Percentiles rank a stretch among this genome's conserved stretches.
Evolutionary conservation across 352 stramenopile genomes (phyloP).

Genomic region (Phytophthora uliginosa): DNA sequence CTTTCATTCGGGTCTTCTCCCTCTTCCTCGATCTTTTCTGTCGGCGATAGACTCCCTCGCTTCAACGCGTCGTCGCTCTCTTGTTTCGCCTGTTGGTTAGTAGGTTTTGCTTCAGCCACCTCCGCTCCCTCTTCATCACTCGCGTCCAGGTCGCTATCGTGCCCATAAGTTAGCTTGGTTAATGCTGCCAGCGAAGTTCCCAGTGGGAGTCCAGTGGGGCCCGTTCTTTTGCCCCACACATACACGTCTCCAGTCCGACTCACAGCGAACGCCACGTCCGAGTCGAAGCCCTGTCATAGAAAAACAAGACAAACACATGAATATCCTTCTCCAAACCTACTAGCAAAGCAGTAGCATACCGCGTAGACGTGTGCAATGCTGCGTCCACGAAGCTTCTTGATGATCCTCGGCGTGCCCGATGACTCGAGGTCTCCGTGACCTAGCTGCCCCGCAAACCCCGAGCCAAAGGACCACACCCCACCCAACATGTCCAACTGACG

Average conservation of each 20-base stretch:
- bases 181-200: conserved; percentile 44
- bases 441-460: conserved; percentile 74
- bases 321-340: not conserved
- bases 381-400: conserved; percentile 74
- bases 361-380: conserved; percentile 82
- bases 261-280: conserved; percentile 80
- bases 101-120: conserved; percentile 1
- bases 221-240: conserved; percentile 79
- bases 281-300: conserved; percentile 76
- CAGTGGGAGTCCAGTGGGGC: conserved; percentile 61
- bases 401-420: conserved; percentile 59
- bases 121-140: conserved; percentile 42
- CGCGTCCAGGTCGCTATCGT: conserved; percentile 62
- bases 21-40: conserved; percentile 28
- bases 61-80: conserved; percentile 8
- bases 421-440: conserved; percentile 80
- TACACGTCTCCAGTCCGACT: conserved; percentile 79
- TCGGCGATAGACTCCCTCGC: conserved; percentile 1
- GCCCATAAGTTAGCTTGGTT: conserved; percentile 50
- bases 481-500: conserved; percentile 83
- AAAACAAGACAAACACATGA: not conserved
- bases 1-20: conserved; percentile 20
- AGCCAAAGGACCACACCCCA: conserved; percentile 87
- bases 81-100: not conserved
- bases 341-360: conserved; percentile 37